Evolutionary conservation across 106 monocot species (phyloP).

Genomic region (Vanilla planifolia): DNA sequence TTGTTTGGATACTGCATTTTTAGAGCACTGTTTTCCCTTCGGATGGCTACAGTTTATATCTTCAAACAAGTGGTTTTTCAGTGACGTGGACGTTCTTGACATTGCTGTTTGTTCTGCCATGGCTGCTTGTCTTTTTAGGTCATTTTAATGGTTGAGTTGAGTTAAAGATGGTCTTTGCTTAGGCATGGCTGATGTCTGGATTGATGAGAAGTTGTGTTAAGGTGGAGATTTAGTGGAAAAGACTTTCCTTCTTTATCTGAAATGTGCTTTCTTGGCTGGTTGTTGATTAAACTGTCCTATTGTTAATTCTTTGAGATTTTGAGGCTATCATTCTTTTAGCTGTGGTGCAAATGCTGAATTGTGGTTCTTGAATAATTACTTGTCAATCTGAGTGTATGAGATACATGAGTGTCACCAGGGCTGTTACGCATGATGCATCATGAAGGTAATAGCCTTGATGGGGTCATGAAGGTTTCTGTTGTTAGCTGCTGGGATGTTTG

Average conservation of each 20-base stretch:
- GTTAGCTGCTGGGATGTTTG: neutral
- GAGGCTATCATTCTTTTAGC: neutral
- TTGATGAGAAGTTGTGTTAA: neutral
- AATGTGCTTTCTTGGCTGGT: neutral
- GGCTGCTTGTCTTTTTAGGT: neutral
- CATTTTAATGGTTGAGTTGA: neutral
- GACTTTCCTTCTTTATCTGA: no score
- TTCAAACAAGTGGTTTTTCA: no score
- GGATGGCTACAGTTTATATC: no score
- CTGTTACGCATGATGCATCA: neutral
- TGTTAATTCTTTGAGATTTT: neutral
- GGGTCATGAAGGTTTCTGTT: conserved; percentile 3
- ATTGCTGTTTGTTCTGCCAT: neutral
- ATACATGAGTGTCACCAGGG: neutral
- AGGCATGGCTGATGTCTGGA: conserved; percentile 2
- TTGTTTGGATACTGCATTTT: neutral
- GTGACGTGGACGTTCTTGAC: no score
- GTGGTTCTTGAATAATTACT: neutral
- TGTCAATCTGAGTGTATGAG: neutral
- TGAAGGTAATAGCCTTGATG: conserved; percentile 3
- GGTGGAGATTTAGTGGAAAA: neutral
- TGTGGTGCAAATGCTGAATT: neutral
- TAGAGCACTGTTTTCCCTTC: neutral
- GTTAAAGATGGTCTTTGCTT: neutral
- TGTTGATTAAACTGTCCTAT: conserved; percentile 5